Conservation (phyloP, 2,329 filamentous ascomycete species). For the Fusarium albosuccineum region DNA sequence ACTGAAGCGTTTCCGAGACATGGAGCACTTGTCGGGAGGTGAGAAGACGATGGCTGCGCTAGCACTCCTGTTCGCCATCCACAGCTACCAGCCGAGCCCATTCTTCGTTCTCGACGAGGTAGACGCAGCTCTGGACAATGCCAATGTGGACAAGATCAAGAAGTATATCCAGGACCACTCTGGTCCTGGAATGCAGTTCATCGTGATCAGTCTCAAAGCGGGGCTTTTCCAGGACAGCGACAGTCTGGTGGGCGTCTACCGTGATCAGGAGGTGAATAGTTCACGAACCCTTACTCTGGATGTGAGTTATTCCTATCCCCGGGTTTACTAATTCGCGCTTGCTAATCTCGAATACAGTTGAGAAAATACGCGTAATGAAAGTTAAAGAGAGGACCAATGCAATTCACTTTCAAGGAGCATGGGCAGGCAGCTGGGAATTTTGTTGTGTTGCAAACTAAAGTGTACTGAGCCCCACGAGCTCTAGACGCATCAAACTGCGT, state of each 20-base stretch:
- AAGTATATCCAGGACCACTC: conserved; percentile 96
- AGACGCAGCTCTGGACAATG: conserved; percentile 97
- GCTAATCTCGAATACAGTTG: conserved; percentile 43
- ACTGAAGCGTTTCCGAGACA: conserved; percentile 97
- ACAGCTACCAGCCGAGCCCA: conserved; percentile 93
- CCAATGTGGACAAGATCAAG: conserved; percentile 95
- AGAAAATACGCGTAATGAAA: conserved; percentile 51
- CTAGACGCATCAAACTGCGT: conserved; percentile 13
- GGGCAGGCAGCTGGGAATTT: conserved; percentile 18
- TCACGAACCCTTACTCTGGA: conserved; percentile 93
- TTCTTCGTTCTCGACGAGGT: conserved; percentile 99
- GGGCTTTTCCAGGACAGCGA: conserved; percentile 97
- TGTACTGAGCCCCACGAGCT: conserved; percentile 6
- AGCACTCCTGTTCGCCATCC: conserved; percentile 95
- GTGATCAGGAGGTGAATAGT: conserved; percentile 94
- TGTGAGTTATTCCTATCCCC: conserved; percentile 71
- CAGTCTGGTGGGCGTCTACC: conserved; percentile 93
- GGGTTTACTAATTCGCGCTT: background rate
- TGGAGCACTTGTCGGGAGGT: conserved; percentile 97
- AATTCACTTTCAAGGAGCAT: conserved; percentile 17
- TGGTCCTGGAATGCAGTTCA: conserved; percentile 98
- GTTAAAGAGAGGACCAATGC: background rate
- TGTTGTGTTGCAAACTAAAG: conserved; percentile 7
- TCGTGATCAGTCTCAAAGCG: conserved; percentile 96
- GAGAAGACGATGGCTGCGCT: conserved; percentile 99